Evolutionary conservation across 2,329 filamentous ascomycete genomes (phyloP).

Genomic region (Aaosphaeria pasadenensis): DNA sequence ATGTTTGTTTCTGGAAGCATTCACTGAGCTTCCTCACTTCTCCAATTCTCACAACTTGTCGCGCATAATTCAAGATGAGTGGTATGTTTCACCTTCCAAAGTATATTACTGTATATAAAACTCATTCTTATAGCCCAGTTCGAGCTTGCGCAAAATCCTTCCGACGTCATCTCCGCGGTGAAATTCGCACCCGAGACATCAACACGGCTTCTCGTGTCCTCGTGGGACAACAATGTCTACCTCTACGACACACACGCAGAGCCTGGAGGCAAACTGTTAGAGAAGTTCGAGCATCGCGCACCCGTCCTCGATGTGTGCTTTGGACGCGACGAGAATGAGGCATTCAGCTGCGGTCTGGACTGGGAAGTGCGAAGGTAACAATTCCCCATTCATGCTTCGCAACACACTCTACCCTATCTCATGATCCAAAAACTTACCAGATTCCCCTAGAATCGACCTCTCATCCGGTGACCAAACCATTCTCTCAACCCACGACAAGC

Average conservation of each 20-base stretch:
- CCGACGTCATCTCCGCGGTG: conserved; percentile 82
- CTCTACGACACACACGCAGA: conserved; percentile 71
- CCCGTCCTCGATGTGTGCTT: conserved; percentile 92
- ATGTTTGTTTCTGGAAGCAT: conserved; percentile 6
- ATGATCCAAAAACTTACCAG: background rate
- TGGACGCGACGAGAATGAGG: conserved; percentile 75
- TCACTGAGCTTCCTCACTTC: background rate
- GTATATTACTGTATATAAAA: background rate
- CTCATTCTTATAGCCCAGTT: conserved; percentile 55
- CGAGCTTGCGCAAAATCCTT: conserved; percentile 76
- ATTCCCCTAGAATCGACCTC: conserved; percentile 60
- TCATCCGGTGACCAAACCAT: conserved; percentile 68
- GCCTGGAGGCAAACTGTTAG: conserved; percentile 62
- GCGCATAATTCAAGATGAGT: background rate
- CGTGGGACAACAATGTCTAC: conserved; percentile 92
- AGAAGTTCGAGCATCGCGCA: conserved; percentile 75
- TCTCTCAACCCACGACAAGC: conserved; percentile 73
- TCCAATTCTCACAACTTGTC: background rate
- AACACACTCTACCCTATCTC: background rate
- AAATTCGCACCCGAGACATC: conserved; percentile 78
- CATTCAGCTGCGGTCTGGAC: conserved; percentile 84
- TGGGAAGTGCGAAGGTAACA: conserved; percentile 74
- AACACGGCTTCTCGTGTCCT: conserved; percentile 79
- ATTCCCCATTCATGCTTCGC: background rate
- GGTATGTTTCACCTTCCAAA: background rate